Evolutionary conservation across 768 basidiomycete species (phyloP).

Genomic region (Podaxis sp.): DNA sequence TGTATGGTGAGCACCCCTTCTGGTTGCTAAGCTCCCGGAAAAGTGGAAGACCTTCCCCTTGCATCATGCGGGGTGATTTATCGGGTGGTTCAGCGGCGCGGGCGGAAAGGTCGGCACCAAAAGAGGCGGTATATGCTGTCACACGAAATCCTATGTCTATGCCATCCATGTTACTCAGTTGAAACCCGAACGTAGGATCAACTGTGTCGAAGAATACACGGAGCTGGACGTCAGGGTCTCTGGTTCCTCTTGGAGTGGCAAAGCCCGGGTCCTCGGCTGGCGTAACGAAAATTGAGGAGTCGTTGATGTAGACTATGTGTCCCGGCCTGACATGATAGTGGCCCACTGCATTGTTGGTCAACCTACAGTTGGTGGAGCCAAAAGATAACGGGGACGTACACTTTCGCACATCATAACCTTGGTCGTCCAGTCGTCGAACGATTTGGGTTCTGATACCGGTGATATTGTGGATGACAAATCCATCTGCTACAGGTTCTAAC

Average conservation of each 20-base stretch:
- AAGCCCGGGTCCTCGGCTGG: conserved; percentile 21
- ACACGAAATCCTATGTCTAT: conserved; percentile 43
- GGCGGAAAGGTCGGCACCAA: conserved; percentile 59
- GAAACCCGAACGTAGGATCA: conserved; percentile 42
- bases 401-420: conserved; percentile 83
- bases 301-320: conserved; percentile 79
- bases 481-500: conserved; percentile 55
- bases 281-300: conserved; percentile 40
- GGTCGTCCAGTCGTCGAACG: conserved; percentile 74
- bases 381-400: conserved; percentile 39
- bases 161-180: conserved; percentile 30
- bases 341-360: conserved; percentile 50
- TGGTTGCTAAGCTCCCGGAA: conserved; percentile 47
- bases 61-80: conserved; percentile 39
- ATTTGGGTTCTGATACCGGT: conserved; percentile 77
- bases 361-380: background rate
- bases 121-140: conserved; percentile 60
- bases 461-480: conserved; percentile 73
- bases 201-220: conserved; percentile 52
- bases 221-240: conserved; percentile 46
- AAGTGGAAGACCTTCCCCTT: conserved; percentile 50
- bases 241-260: conserved; percentile 23
- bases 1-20: conserved; percentile 58
- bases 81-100: conserved; percentile 16
- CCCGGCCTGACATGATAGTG: conserved; percentile 77